A percentile compares a stretch with the other conserved stretches of the same genome.
These are phyloP conservation scores for Solanum corneliomulleri DNA, from an alignment of 257 asterid genomes.

Conservation along the genomic window DNA sequence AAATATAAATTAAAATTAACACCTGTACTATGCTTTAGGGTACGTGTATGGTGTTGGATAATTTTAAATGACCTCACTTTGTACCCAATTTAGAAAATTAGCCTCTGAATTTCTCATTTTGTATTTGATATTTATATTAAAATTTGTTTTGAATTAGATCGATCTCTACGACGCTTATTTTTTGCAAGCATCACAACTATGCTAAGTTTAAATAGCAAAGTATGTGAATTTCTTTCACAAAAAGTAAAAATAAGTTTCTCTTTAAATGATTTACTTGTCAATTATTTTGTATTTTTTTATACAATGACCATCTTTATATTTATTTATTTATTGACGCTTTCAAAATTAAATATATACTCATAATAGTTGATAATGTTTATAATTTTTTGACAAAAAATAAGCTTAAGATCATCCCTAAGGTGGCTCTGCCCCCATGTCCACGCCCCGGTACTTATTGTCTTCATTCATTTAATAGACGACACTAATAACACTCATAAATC, in stretches of 20 bases:
- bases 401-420: no score
- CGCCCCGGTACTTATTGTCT: not conserved
- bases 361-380: no score
- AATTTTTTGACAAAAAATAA: no score
- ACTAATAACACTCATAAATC: not conserved
- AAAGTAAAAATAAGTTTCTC: not conserved
- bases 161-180: no score
- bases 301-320: not conserved
- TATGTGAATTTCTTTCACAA: not conserved
- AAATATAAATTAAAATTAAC: not conserved
- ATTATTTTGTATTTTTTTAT: no score
- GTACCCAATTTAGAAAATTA: conserved; percentile 1
- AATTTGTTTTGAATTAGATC: no score
- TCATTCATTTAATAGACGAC: not conserved
- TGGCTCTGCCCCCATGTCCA: not conserved
- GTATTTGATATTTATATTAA: no score
- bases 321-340: not conserved
- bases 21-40: not conserved
- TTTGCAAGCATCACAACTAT: no score
- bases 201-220: no score
- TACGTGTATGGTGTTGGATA: conserved; percentile 17
- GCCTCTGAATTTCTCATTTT: not conserved
- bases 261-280: no score
- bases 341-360: not conserved
- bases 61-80: conserved; percentile 3